Percentiles rank a stretch among this genome's conserved stretches.
These are phyloP conservation scores for Alternaria hordeiaustralica DNA, from an alignment of 2,329 filamentous ascomycete genomes.

Conservation along the genomic window DNA sequence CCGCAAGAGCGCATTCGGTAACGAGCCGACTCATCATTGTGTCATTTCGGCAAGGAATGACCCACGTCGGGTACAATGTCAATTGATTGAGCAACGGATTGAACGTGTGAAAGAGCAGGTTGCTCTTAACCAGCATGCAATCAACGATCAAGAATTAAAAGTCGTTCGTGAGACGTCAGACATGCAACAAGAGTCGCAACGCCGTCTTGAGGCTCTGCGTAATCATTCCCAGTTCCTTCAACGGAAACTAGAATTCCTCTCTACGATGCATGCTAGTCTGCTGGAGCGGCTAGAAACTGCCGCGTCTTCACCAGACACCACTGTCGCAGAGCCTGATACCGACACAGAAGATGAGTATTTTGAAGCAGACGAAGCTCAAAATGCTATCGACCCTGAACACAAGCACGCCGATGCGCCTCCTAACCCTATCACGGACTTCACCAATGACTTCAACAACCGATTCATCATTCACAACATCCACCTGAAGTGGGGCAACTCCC, in stretches of 20 bases:
- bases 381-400: slow-evolving; percentile 53
- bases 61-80: slow-evolving; percentile 84
- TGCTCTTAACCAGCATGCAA: slow-evolving; percentile 71
- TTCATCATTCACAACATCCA: slow-evolving; percentile 99
- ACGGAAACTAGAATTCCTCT: slow-evolving; percentile 65
- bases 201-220: slow-evolving; percentile 62
- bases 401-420: slow-evolving; percentile 63
- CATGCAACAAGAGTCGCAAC: slow-evolving; percentile 59
- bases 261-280: slow-evolving; percentile 64
- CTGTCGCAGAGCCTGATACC: slow-evolving; percentile 51
- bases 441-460: slow-evolving; percentile 95
- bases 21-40: slow-evolving; percentile 92
- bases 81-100: slow-evolving; percentile 82
- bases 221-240: slow-evolving; percentile 64
- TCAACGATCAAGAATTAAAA: slow-evolving; percentile 76
- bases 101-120: slow-evolving; percentile 81
- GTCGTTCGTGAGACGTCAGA: slow-evolving; percentile 62
- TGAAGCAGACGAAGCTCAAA: slow-evolving; percentile 61
- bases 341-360: slow-evolving; percentile 54
- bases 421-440: slow-evolving; percentile 77
- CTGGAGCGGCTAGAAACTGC: slow-evolving; percentile 65
- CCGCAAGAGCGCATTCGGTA: slow-evolving; percentile 85
- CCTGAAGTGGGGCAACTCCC: slow-evolving; percentile 96
- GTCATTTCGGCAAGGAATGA: slow-evolving; percentile 81
- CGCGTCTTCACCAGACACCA: slow-evolving; percentile 65